phyloP scores from a whole-genome alignment of 1,139 yeast genomes.

The Maudiozyma humilis region DNA sequence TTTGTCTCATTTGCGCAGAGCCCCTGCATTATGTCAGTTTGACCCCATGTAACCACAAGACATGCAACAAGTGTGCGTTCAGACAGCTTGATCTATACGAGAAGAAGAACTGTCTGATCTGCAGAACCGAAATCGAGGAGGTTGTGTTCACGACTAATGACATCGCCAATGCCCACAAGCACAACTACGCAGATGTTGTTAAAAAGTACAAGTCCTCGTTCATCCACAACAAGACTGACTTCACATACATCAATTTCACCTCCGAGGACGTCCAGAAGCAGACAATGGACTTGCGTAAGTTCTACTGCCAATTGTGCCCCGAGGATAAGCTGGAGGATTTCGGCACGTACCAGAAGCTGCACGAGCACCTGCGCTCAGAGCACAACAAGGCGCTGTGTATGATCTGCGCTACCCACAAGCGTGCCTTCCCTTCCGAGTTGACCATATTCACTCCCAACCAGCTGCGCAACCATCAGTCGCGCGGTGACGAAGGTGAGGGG shows the following conservation, averaged over 20 bases:
- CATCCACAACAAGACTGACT: not conserved
- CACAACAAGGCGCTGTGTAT: conserved; percentile 65
- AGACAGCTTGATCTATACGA: conserved; percentile 75
- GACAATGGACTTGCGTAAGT: conserved; percentile 46
- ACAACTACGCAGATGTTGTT: conserved; percentile 25
- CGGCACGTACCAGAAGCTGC: conserved; percentile 46
- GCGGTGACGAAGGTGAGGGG: conserved; percentile 60
- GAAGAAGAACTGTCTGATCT: conserved; percentile 68
- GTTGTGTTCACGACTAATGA: conserved; percentile 52
- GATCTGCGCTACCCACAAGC: conserved; percentile 67
- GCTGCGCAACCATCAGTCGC: conserved; percentile 59
- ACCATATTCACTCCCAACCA: conserved; percentile 53
- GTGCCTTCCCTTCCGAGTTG: conserved; percentile 69
- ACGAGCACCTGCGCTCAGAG: conserved; percentile 52
- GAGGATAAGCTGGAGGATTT: conserved; percentile 29
- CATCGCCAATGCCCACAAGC: not conserved
- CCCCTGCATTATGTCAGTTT: conserved; percentile 53
- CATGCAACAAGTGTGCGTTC: conserved; percentile 77
- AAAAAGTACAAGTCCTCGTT: not conserved
- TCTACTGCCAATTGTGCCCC: conserved; percentile 44
- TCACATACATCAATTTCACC: conserved; percentile 44
- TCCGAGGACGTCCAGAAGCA: conserved; percentile 36
- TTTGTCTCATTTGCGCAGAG: conserved; percentile 83
- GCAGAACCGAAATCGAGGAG: conserved; percentile 60
- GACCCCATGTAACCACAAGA: conserved; percentile 75